These are phyloP conservation scores for Citrullus amarus DNA, from an alignment of 306 rosid genomes.

Conservation along the genomic window DNA sequence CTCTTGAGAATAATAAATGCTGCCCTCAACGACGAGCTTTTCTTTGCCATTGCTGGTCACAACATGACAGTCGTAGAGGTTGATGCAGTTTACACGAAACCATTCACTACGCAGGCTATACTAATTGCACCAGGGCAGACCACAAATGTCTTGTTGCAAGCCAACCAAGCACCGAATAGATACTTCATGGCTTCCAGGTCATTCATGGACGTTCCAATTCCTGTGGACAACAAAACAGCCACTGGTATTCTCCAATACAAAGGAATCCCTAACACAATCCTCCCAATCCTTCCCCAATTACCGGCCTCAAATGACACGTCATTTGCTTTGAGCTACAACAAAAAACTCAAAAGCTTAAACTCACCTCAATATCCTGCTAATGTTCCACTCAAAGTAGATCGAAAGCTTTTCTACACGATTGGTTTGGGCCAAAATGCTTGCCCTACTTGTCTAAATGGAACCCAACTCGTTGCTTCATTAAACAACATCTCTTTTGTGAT, in stretches of 20 bases:
- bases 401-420: constrained; percentile 52
- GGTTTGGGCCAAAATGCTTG: constrained; percentile 62
- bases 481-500: constrained; percentile 67
- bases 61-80: constrained; percentile 78
- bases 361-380: constrained; percentile 51
- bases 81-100: constrained; percentile 80
- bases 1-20: constrained; percentile 61
- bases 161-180: constrained; percentile 47
- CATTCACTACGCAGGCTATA: constrained; percentile 57
- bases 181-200: constrained; percentile 62
- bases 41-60: constrained; percentile 65
- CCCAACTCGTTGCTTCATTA: constrained; percentile 62
- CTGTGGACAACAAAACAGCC: constrained; percentile 64
- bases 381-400: constrained; percentile 63
- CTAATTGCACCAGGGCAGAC: constrained; percentile 81
- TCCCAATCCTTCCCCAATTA: constrained; percentile 52
- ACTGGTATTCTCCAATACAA: constrained; percentile 71
- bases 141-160: constrained; percentile 60
- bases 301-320: constrained; percentile 50
- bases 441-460: constrained; percentile 62
- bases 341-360: constrained; percentile 52
- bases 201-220: constrained; percentile 58
- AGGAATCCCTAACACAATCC: constrained; percentile 47
- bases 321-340: constrained; percentile 39
- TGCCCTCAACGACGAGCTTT: constrained; percentile 63